phyloP scores from a whole-genome alignment of 2,329 filamentous ascomycete genomes.

The Clonostachys chloroleuca region DNA sequence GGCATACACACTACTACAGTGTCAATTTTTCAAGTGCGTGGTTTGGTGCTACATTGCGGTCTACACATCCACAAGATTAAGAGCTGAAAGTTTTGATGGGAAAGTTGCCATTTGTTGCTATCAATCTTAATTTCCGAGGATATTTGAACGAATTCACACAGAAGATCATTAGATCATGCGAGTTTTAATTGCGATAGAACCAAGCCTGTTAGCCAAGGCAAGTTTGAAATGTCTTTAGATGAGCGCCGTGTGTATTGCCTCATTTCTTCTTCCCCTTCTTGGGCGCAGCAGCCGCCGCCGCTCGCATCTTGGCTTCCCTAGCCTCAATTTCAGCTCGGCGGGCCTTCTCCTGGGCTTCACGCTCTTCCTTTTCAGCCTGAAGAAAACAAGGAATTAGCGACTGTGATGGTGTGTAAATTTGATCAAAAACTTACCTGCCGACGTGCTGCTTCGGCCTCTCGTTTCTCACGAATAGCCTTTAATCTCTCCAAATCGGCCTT shows the following conservation, averaged over 20 bases:
- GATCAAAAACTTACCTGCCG: constrained; percentile 59
- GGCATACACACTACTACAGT: too few species aligned
- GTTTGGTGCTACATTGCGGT: too few species aligned
- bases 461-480: constrained; percentile 76
- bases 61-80: too few species aligned
- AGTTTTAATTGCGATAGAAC: too few species aligned
- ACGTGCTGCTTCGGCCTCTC: constrained; percentile 76
- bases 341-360: constrained; percentile 43
- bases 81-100: too few species aligned
- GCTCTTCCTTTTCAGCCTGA: constrained; percentile 56
- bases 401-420: neutral
- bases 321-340: constrained; percentile 47
- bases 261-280: constrained; percentile 44
- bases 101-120: too few species aligned
- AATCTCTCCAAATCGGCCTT: constrained; percentile 84
- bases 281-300: constrained; percentile 44
- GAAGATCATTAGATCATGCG: too few species aligned
- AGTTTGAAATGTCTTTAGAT: too few species aligned
- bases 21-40: too few species aligned
- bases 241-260: constrained; percentile 1
- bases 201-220: too few species aligned
- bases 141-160: too few species aligned
- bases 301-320: constrained; percentile 51
- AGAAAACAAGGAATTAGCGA: constrained; percentile 12
- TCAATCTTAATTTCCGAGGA: too few species aligned